phyloP scores from a whole-genome alignment of 2,329 filamentous ascomycete species.

The Aspergillus thermomutatus region DNA sequence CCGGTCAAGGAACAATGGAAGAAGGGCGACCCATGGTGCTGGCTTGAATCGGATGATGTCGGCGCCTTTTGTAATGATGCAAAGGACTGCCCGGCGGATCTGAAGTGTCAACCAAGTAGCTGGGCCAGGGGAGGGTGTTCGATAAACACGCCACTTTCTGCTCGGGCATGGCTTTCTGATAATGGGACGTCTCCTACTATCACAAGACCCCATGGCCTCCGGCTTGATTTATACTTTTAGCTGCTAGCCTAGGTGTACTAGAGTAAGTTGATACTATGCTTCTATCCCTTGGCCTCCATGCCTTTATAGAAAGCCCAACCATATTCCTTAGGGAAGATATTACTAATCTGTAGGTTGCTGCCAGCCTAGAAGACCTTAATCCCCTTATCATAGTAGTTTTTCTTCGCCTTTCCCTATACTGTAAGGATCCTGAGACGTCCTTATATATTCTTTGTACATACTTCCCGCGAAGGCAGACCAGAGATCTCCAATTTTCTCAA shows the following conservation, averaged over 20 bases:
- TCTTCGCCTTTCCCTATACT: conserved; percentile 58
- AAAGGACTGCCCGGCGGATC: not conserved
- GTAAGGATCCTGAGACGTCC: too few species aligned
- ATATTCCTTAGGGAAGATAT: conserved; percentile 59
- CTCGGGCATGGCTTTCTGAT: too few species aligned
- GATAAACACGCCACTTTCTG: not conserved
- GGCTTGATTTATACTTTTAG: too few species aligned
- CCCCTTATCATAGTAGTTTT: conserved; percentile 61
- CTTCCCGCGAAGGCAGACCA: too few species aligned
- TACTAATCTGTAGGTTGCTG: conserved; percentile 55
- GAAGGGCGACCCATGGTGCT: conserved; percentile 2
- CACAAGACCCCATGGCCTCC: too few species aligned
- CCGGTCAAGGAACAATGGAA: not conserved
- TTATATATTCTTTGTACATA: too few species aligned
- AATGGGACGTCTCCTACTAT: too few species aligned
- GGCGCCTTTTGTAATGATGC: conserved; percentile 1
- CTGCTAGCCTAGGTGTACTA: conserved; percentile 57
- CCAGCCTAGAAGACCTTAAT: conserved; percentile 61
- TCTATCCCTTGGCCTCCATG: conserved; percentile 50
- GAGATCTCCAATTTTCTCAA: too few species aligned
- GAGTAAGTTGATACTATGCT: conserved; percentile 58
- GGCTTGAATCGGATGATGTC: not conserved
- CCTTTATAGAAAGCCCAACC: conserved; percentile 60
- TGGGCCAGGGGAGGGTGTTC: not conserved
- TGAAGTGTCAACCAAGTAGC: conserved; percentile 2